A percentile compares a stretch with the other conserved stretches of the same genome.
phyloP scores from a whole-genome alignment of 2,329 filamentous ascomycete species.

The Balansia obtecta region DNA sequence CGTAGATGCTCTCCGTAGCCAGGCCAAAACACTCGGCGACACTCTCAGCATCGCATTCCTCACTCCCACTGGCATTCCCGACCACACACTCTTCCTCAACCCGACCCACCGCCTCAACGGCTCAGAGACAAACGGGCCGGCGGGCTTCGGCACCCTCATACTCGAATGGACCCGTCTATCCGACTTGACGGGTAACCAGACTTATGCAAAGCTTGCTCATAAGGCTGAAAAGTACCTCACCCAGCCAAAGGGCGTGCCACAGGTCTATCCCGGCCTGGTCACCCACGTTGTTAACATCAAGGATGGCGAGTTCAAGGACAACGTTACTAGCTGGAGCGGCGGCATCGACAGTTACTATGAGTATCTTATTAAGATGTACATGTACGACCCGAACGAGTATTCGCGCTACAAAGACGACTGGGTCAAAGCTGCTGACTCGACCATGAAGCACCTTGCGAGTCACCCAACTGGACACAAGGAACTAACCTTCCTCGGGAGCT shows the following conservation, averaged over 20 bases:
- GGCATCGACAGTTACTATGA: conserved; percentile 76
- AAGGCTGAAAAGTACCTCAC: conserved; percentile 62
- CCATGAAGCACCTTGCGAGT: conserved; percentile 57
- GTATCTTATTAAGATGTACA: conserved; percentile 83
- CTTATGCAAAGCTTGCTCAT: conserved; percentile 55
- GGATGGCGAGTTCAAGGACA: conserved; percentile 55
- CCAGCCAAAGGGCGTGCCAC: conserved; percentile 40
- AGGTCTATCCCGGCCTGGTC: conserved; percentile 67
- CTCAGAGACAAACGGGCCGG: conserved; percentile 53
- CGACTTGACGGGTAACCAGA: conserved; percentile 56
- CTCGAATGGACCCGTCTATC: conserved; percentile 76
- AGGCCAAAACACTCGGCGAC: conserved; percentile 58
- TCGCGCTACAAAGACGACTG: conserved; percentile 57
- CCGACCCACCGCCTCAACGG: conserved; percentile 36
- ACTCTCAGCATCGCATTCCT: conserved; percentile 66
- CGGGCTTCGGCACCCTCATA: conserved; percentile 64
- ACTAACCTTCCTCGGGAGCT: conserved; percentile 62
- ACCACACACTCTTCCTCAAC: conserved; percentile 52
- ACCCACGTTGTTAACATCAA: conserved; percentile 53
- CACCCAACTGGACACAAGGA: conserved; percentile 54
- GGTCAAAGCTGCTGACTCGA: conserved; percentile 62
- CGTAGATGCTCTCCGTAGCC: conserved; percentile 48
- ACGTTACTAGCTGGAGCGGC: conserved; percentile 61
- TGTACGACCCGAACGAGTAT: conserved; percentile 61
- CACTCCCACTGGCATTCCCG: conserved; percentile 61